phyloP scores from a whole-genome alignment of 352 stramenopile species.

The Globisporangium lucens region DNA sequence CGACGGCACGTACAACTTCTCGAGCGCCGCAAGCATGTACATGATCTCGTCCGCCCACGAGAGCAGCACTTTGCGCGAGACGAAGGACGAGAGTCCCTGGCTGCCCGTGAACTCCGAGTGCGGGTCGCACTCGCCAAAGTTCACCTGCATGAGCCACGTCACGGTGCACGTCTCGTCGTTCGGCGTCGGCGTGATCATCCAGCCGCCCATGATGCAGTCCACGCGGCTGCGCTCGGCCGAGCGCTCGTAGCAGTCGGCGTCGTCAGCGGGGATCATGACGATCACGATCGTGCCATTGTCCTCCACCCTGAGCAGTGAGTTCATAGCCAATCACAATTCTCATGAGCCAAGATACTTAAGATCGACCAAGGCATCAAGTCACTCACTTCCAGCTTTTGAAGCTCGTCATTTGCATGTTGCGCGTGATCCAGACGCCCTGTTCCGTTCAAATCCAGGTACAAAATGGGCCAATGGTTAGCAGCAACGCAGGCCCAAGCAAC shows the following conservation, averaged over 20 bases:
- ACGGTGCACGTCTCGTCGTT: conserved; percentile 61
- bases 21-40: conserved; percentile 38
- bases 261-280: conserved; percentile 62
- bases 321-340: background rate
- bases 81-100: conserved; percentile 28
- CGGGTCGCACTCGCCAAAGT: conserved; percentile 63
- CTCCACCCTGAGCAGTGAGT: conserved; percentile 42
- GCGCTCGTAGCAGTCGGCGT: conserved; percentile 25
- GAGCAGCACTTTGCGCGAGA: conserved; percentile 39
- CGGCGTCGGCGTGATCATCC: conserved; percentile 56
- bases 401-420: conserved; percentile 50
- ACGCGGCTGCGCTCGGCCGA: conserved; percentile 25
- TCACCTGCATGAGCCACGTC: conserved; percentile 79
- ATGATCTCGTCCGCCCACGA: conserved; percentile 55
- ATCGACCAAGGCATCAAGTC: too few relatives aligned
- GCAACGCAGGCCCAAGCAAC: background rate
- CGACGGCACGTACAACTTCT: conserved; percentile 41
- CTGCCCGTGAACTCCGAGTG: conserved; percentile 51
- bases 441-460: background rate
- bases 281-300: conserved; percentile 61
- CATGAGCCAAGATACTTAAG: background rate
- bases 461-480: background rate
- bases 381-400: conserved; percentile 64
- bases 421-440: conserved; percentile 28
- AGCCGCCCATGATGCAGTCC: conserved; percentile 67